phyloP scores from a whole-genome alignment of 1,139 yeast genomes.

The Casaregolazyma lundiana region DNA sequence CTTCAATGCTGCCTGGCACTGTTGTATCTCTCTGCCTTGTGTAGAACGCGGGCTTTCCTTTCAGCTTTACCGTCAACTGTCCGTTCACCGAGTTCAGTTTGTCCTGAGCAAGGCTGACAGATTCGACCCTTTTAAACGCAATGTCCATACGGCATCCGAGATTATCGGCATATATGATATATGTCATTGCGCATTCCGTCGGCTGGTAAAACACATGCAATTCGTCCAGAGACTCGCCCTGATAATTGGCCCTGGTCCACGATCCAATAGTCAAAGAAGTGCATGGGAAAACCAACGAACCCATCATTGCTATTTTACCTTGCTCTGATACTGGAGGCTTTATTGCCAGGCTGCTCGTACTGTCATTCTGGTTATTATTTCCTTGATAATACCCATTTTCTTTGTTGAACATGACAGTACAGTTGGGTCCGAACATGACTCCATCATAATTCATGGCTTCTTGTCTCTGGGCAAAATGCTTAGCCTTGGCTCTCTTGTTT shows the following conservation, averaged over 20 bases:
- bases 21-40: conserved; percentile 18
- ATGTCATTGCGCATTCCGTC: conserved; percentile 22
- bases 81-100: conserved; percentile 17
- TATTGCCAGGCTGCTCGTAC: not conserved
- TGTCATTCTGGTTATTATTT: not conserved
- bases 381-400: conserved; percentile 2
- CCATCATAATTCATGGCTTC: conserved; percentile 8
- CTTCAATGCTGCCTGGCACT: conserved; percentile 14
- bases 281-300: conserved; percentile 20
- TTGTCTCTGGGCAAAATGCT: conserved; percentile 37
- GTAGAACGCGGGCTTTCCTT: conserved; percentile 24
- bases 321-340: not conserved
- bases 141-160: conserved; percentile 27
- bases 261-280: conserved; percentile 29
- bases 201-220: conserved; percentile 26
- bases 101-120: conserved; percentile 16
- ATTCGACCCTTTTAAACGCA: conserved; percentile 23
- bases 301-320: not conserved
- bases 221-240: conserved; percentile 18
- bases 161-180: conserved; percentile 26
- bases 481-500: conserved; percentile 77
- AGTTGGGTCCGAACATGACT: conserved; percentile 1
- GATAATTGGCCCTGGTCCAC: conserved; percentile 28
- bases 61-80: conserved; percentile 22
- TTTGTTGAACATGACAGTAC: conserved; percentile 8